Evolutionary conservation across 2,329 filamentous ascomycete genomes (phyloP), one percentile per base, ranked within the genome.

Genomic region (Aureobasidium sp.): DNA sequence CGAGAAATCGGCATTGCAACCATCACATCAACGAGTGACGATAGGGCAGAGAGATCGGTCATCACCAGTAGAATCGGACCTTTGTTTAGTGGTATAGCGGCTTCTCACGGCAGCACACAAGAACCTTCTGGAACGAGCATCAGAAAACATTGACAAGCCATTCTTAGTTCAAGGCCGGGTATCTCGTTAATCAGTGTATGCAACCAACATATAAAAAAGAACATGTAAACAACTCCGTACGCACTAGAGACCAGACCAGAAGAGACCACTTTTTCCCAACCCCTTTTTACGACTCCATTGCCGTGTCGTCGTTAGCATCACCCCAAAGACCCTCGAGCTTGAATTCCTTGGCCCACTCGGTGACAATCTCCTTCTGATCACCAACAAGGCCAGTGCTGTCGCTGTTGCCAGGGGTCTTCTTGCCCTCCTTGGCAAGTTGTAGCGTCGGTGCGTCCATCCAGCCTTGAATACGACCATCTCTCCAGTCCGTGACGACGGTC

Each of bases 401-500:
- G 29, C 50, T 60, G 23, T 58, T 53, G 19, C 46, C 61, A 45
- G 58, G 42, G 6, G 47, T 51, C 25, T 37, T 47, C 23, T 40
- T 51, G 25, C 45, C 49, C n/a, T 62, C 57, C 57, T 60, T 37
- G 21, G 49, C 57, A 23, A 61, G 27, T 29, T 50, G 35, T 8
- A 61, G 51, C 33, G 47, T 51, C 11, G 63, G 61, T 33, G 63
- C 61, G 29, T 64, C 63, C 43, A 64, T 57, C 63, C 63, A 64
- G 23, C 63, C 63, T 46, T 64, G 63, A 3, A 64, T 58, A 21
- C 63, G 45, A 15, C 63, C 63, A n/a, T 62, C 63, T 60, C 63
- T 61, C 63, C 63, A 95, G 77, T 99, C 94, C n/a, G 86, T 94
- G 61, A 99, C 85, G 60, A 99, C 92, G 0, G 90, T 88, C 82